Evolutionary conservation across 768 basidiomycete genomes (phyloP), one percentile per base, ranked within the genome.

Genomic region (Suillus tomentosus): DNA sequence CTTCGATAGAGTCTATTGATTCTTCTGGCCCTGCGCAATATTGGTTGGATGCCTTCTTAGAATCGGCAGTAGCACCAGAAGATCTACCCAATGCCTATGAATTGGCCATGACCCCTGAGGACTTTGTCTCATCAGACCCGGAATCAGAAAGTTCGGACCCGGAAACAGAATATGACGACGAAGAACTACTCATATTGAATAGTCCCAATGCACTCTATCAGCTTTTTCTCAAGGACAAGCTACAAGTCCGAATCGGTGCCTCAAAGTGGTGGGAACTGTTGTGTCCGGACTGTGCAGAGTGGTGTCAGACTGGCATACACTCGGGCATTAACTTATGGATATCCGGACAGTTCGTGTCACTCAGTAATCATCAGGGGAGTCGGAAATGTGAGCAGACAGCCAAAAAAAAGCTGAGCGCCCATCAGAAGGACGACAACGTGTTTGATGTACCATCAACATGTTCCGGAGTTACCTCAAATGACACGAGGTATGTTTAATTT

Each of bases 271-370:
- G 48, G 48, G 48, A 50, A 27, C 48, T 50, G 27, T 15, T 50
- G 4, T 50, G 48, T 27, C 48, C 24, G 5, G 48, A 50, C 14
- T 50, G 24, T 8, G 14, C 48, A 50, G 24, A 50, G 24, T 50
- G 48, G 48, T 50, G 24, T 8, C 48, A 50, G 24, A 50, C 48
- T 50, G 48, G 24, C 48, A 50, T 50, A 50, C 48, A 50, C 24
- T 50, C 48, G 0, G 48, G 48, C 4, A 50, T 50, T 0, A 3
- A 50, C 24, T 27, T 50, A 15, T 50, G 48, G 48, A 50, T 50
- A 14, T 24, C 24, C 3, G 14, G 48, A 1, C 24, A 50, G 8
- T 50, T 50, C 3, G 14, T 22, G 5, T 50, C 48, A 5, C 48
- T 50, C 48, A 50, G 24, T 7, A 50, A 50, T 27, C 48, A 50